Evolutionary conservation across 371 early-diverging fungal species (phyloP), one percentile per base, ranked within the genome.

Genomic region (Homolaphlyctis polyrhiza): DNA sequence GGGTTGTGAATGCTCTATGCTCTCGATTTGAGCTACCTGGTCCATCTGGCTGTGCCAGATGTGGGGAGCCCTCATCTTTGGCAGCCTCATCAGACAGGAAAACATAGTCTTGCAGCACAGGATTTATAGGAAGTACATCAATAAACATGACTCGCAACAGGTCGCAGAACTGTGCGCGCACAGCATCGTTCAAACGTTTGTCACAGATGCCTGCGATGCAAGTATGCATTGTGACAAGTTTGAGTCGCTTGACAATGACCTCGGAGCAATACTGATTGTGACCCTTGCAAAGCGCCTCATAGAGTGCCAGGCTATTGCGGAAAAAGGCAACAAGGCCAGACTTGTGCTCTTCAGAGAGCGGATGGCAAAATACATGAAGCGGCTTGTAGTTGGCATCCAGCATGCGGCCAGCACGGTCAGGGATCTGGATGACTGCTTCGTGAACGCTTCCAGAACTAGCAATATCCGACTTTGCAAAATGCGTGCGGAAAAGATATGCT

Each of bases 101-200:
- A 8, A 51, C 29, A 18, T 51, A 51, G 51, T 51, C 51, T 11
- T 29, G 51, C 11, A 51, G 51, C 27, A 27, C 51, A 25, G 51
- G 51, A 11, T 11, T 25, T 11, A 51, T 32, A 4, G 51, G 29
- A 32, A 51, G 8, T 1, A 18, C 25, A 29, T 51, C 51, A 18
- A 51, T 21, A 18, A 51, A 51, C 51, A 51, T 28, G 60, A 18
- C 83, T 49, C 27, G 39, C 35, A 47, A 2, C 8, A 47, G 18
- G 67, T 82, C 73, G 55, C 80, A 79, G 60, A 75, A 82, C 29
- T 60, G 66, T 1, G 77, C 71, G 21, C 80, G 65, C 6, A 82
- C 64, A 18, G 49, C 62, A 25, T 59, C 62, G 0, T 82, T 80
- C 1, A 84, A 36, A n/a, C 64, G 64, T 6, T 68, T 57, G 55